Conservation (phyloP, 202 grass and related monocot species). For the Panicum virgatum region DNA sequence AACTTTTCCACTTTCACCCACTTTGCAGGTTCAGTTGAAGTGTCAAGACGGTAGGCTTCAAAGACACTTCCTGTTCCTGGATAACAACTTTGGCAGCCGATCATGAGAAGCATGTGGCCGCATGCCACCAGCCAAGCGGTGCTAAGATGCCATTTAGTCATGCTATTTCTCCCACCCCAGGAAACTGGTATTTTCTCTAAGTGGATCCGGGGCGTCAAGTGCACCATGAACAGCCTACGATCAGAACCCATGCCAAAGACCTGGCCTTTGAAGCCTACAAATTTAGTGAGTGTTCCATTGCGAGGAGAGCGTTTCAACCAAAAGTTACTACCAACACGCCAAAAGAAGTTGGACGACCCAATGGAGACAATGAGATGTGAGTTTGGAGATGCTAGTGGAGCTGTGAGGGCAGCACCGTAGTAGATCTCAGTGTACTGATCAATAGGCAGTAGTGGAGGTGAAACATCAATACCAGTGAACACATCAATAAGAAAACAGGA, state of each 20-base stretch:
- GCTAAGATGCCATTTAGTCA: not conserved
- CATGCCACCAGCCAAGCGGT: slow-evolving; percentile 5
- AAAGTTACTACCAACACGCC: slow-evolving; percentile 21
- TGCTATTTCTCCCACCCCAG: not conserved
- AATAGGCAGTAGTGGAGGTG: not conserved
- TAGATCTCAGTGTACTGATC: not conserved
- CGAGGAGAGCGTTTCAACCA: slow-evolving; percentile 8
- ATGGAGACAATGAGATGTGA: slow-evolving; percentile 22
- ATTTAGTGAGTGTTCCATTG: not conserved
- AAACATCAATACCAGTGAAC: slow-evolving; percentile 33
- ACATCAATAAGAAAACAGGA: slow-evolving; percentile 32
- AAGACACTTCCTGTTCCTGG: not conserved
- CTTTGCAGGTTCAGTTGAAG: not conserved
- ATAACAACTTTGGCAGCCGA: not conserved
- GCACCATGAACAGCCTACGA: not conserved
- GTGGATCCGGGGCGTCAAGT: not conserved
- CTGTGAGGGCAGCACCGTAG: slow-evolving; percentile 17
- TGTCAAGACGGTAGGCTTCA: slow-evolving; percentile 9
- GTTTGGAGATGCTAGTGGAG: slow-evolving; percentile 23
- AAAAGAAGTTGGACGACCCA: slow-evolving; percentile 1
- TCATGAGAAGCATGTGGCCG: slow-evolving; percentile 4
- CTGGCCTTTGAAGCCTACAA: slow-evolving; percentile 27
- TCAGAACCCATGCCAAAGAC: not conserved
- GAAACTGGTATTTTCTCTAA: slow-evolving; percentile 8
- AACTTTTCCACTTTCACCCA: slow-evolving; percentile 22